A percentile compares a stretch with the other conserved stretches of the same genome.
These are phyloP conservation scores for Amphibolis antarctica DNA, from an alignment of 106 monocot genomes.

Conservation along the genomic window DNA sequence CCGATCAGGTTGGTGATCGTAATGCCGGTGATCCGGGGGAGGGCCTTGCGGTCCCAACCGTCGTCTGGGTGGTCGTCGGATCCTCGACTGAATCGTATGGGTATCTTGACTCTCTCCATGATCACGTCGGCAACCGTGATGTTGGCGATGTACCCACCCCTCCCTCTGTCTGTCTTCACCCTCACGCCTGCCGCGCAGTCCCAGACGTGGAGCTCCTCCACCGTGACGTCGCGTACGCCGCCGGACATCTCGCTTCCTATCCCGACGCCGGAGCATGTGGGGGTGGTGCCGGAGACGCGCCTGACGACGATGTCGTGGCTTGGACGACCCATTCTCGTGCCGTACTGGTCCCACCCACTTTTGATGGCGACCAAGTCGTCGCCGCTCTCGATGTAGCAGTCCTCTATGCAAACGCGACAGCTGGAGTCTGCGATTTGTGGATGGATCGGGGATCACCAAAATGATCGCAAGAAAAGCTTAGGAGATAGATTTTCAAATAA, in stretches of 20 bases:
- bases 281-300: conserved; percentile 76
- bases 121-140: conserved; percentile 40
- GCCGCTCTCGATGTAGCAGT: conserved; percentile 91
- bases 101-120: conserved; percentile 69
- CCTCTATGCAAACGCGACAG: conserved; percentile 66
- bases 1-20: conserved; percentile 39
- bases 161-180: conserved; percentile 64
- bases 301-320: conserved; percentile 57
- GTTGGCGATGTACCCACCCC: conserved; percentile 78
- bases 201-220: conserved; percentile 65
- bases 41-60: conserved; percentile 43
- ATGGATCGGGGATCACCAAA: no score
- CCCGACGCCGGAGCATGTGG: conserved; percentile 86
- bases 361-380: conserved; percentile 85
- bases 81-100: conserved; percentile 67
- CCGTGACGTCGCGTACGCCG: conserved; percentile 41
- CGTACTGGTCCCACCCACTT: conserved; percentile 97
- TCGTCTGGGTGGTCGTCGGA: conserved; percentile 72
- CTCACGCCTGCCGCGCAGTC: conserved; percentile 55
- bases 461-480: not conserved
- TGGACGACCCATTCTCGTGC: conserved; percentile 37
- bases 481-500: not conserved
- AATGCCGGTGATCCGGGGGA: conserved; percentile 42
- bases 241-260: conserved; percentile 95
- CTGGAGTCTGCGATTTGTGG: conserved; percentile 51